These are phyloP conservation scores for Lactifluus subvellereus DNA, from an alignment of 768 basidiomycete species.

Conservation along the genomic window DNA sequence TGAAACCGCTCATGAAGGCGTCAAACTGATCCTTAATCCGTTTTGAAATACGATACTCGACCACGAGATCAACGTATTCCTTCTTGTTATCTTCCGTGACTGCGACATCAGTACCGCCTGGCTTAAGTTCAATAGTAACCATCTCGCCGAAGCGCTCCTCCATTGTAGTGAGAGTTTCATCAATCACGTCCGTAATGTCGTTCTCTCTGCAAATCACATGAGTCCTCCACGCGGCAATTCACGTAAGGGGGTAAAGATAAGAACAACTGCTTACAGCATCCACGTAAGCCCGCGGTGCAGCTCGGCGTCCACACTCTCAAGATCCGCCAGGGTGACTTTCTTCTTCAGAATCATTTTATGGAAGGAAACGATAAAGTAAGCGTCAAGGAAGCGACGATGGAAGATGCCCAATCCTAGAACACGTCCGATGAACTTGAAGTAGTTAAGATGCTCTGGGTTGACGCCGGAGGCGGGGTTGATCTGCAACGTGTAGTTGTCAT, in stretches of 20 bases:
- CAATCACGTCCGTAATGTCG: conserved; percentile 96
- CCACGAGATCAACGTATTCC: conserved; percentile 91
- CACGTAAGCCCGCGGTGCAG: conserved; percentile 92
- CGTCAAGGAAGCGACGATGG: conserved; percentile 98
- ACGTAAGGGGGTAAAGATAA: conserved; percentile 1
- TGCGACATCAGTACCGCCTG: conserved; percentile 76
- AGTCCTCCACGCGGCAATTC: conserved; percentile 16
- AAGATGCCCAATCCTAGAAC: conserved; percentile 95
- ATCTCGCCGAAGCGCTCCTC: conserved; percentile 99
- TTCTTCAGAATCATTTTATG: conserved; percentile 99
- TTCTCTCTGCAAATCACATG: conserved; percentile 64
- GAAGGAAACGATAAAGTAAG: conserved; percentile 98
- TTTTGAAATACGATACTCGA: conserved; percentile 95
- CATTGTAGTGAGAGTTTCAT: conserved; percentile 94
- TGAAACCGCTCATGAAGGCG: conserved; percentile 99
- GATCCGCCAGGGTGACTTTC: conserved; percentile 88
- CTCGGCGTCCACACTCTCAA: conserved; percentile 96
- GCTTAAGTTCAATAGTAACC: conserved; percentile 91
- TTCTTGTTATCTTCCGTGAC: conserved; percentile 99
- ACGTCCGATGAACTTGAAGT: conserved; percentile 99
- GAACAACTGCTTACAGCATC: conserved; percentile 76
- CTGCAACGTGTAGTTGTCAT: conserved; percentile 99
- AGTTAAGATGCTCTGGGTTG: conserved; percentile 98
- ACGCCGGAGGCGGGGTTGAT: conserved; percentile 98
- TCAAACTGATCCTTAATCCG: conserved; percentile 99